Evolutionary conservation across 2,329 filamentous ascomycete genomes (phyloP), one percentile per base, ranked within the genome.

Genomic region (Decorospora gaudefroyi): DNA sequence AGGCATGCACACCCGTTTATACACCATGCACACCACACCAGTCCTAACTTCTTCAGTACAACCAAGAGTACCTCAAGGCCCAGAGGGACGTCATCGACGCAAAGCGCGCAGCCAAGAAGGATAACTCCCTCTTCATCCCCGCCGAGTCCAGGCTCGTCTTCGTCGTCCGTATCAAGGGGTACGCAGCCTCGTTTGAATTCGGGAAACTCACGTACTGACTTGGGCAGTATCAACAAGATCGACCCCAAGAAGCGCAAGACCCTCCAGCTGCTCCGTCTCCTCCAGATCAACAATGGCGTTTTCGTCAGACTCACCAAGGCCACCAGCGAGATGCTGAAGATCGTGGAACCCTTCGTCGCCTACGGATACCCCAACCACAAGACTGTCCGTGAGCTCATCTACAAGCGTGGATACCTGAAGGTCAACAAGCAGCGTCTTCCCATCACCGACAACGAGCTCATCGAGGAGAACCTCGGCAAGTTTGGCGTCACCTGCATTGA

Each of bases 281-380:
- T 99, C 74, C 93, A 99, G 84, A 99, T 99, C 88, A 99, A 99
- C 90, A 97, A 96, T 77, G 93, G 93, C 78, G 89, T 96, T 78
- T 99, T 99, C 81, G 82, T 99, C 79, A 86, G 85, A 71, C 82
- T 96, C 73, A 97, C 91, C 81, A 99, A 97, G 88, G 93, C 93
- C 62, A 97, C 92, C 72, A 85, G 68, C 32, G 91, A 96, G 85
- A 96, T 96, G 91, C 83, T 96, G 73, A 95, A 92, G 65, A 69
- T 99, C 64, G 90, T 99, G 76, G 93, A 99, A 86, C 93, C 93
- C 69, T 99, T 92, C 86, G 86, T 99, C 70, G 91, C 93, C 73
- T 99, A 97, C 78, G 93, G 93, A 76, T 97, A 97, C 84, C 93
- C 93, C 78, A 96, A 96, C 86, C 86, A 97, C 59, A 99, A 99